Base-by-base conservation (phyloP, 768 basidiomycete species). In the Termitomyces sp. region DNA sequence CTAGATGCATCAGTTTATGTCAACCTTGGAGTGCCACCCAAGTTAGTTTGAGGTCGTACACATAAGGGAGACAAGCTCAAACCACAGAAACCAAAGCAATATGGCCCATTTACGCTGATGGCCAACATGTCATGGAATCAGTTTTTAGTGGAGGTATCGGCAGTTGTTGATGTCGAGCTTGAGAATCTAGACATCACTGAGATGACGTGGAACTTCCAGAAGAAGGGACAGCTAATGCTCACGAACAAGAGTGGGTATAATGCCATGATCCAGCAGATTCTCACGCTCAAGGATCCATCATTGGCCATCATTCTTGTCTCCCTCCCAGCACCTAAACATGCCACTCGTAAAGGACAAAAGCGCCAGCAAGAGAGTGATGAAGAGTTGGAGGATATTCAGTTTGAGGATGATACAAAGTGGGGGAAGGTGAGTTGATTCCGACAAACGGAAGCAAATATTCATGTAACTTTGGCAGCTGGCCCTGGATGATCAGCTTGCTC, bases 161-260 rank as follows among this genome's bases (percentile, higher is more conserved):
- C 24, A n/a, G 38, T n/a, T 8, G 35, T 33, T 8, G 40, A 36
- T n/a, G 18, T 50, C 2, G 49, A 51, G 7, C 8, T 36, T 0
- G 39, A 58, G 38, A 58, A 58, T 32, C 22, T 58, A 24, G 55
- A 45, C 15, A 38, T 52, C 3, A 48, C 24, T 24, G 49, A 44
- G 20, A 57, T 62, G 61, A 53, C 12, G 6, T 62, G 56, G 60
- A 36, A 12, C 9, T 46, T 62, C 6, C 61, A 62, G 44, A 62
- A 62, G 49, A 62, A 53, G 28, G 4, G 2, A 7, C 7, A 22
- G 42, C 42, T 55, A 6, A 45, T 36, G 8, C 54, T 61, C 11
- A 46, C 39, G 12, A 44, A 13, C 11, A n/a, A 24, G 13, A 35
- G 13, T 45, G 60, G 60, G 2, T 61, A 51, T 49, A 18, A 24